phyloP scores from a whole-genome alignment of 148 eudicot species.

The Camellia granthamiana region DNA sequence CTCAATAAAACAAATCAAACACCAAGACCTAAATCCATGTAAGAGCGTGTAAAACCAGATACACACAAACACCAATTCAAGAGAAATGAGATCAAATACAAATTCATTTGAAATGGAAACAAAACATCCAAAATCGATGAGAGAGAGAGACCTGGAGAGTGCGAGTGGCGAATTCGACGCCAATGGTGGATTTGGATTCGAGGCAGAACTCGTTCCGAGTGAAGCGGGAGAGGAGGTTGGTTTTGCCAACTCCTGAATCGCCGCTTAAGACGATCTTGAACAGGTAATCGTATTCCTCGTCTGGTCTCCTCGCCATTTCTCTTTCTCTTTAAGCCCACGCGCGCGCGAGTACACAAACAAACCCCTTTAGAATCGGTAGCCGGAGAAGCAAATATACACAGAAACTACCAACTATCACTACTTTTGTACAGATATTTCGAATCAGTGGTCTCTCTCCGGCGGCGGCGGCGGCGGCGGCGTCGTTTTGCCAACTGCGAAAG shows the following conservation, averaged over 20 bases:
- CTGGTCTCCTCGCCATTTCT: constrained; percentile 47
- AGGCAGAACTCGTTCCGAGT: constrained; percentile 59
- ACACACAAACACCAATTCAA: not conserved
- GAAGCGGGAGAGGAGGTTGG: constrained; percentile 54
- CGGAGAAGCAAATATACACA: not conserved
- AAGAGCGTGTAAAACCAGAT: not conserved
- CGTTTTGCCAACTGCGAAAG: no score
- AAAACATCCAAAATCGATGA: not conserved
- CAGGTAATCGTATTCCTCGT: constrained; percentile 59
- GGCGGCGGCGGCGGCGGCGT: no score
- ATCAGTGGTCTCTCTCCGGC: not conserved
- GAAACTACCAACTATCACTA: not conserved
- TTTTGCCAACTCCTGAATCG: constrained; percentile 59
- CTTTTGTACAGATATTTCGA: no score
- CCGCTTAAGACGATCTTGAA: constrained; percentile 64
- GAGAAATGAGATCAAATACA: not conserved
- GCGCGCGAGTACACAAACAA: not conserved
- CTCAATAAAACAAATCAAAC: not conserved
- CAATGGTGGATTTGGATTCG: constrained; percentile 66
- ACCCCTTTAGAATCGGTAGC: constrained; percentile 14
- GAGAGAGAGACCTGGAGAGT: constrained; percentile 44
- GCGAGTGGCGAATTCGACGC: constrained; percentile 68
- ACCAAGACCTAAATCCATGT: not conserved
- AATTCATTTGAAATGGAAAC: not conserved
- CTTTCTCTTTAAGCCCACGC: not conserved